Base-by-base conservation (phyloP, 345 rosid species). In the Arabidopsis arenosa region DNA sequence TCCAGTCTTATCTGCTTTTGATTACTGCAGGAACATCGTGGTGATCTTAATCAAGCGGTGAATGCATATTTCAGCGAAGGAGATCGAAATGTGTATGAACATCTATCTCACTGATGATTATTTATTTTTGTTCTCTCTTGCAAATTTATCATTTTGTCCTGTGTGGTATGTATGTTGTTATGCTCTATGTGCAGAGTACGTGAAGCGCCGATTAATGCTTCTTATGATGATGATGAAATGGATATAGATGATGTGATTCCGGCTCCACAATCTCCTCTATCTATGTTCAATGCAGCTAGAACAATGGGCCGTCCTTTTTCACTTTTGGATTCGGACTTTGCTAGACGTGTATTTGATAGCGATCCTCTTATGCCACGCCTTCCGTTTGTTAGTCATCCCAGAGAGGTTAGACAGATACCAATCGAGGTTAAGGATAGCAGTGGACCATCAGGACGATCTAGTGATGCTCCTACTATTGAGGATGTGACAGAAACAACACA, bases 21-120 rank as follows among this genome's bases (percentile, higher is more conserved):
- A 52, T 62, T 10, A 18, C 30, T 51, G 40, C 82, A 96, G 99
- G 98, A 91, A 77, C 92, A 96, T 74, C 82, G 78, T 15, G 97
- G 96, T 70, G 95, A 93, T 86, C 93, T 93, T 66, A 93, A 96
- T 86, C 90, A 89, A 73, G 97, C 99, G 63, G 88, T 96, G 70
- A 89, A 96, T 87, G 88, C 96, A 33, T 88, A 88, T 85, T 96
- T 93, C 84, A 79, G 73, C 10, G 96, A 88, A 73, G 96, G 98
- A 83, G 98, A 93, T 79, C 74, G 88, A 75, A 88, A 72, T 82
- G 80, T 8, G 91, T 89, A 40, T 54, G 88, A 73, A n/a, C 39
- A 48, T 56, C 55, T 3, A 58, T 64, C 58, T 36, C 56, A 44
- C 47, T 55, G 26, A 40, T 73, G 57, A 44, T n/a, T 44, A 5